Evolutionary conservation across 2,329 filamentous ascomycete genomes (phyloP).

Genomic region (Ambrosiella xylebori): DNA sequence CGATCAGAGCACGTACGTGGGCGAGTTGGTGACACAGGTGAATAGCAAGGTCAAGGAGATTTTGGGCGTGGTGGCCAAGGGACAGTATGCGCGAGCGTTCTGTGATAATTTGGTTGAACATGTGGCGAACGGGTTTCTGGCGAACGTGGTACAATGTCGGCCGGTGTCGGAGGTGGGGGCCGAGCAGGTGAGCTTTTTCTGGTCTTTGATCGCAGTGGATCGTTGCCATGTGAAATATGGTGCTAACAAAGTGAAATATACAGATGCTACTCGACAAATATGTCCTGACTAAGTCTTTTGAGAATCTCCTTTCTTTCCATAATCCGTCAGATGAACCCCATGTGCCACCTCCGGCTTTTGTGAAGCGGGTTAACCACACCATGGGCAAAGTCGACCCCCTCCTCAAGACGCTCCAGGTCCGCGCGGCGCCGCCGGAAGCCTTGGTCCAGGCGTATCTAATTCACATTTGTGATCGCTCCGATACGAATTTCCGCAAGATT

Average conservation of each 20-base stretch:
- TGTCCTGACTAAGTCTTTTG: slow-evolving; percentile 63
- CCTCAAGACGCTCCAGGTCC: slow-evolving; percentile 91
- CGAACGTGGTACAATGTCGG: slow-evolving; percentile 71
- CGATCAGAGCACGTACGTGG: slow-evolving; percentile 84
- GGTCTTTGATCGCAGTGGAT: background rate
- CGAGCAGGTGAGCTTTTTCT: slow-evolving; percentile 47
- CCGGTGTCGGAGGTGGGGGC: slow-evolving; percentile 88
- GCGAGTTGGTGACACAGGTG: slow-evolving; percentile 58
- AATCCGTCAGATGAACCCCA: slow-evolving; percentile 18
- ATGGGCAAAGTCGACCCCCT: slow-evolving; percentile 82
- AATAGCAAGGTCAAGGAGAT: slow-evolving; percentile 59
- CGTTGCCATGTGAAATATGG: background rate
- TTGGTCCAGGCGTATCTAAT: slow-evolving; percentile 95
- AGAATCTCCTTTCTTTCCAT: slow-evolving; percentile 50
- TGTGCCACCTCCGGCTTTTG: slow-evolving; percentile 42
- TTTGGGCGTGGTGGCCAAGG: slow-evolving; percentile 63
- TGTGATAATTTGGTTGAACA: slow-evolving; percentile 91
- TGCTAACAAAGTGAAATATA: slow-evolving; percentile 15
- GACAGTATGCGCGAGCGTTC: slow-evolving; percentile 85
- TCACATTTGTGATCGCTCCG: slow-evolving; percentile 84
- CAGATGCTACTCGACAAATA: slow-evolving; percentile 95
- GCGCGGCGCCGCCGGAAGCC: slow-evolving; percentile 75
- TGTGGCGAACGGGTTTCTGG: slow-evolving; percentile 60
- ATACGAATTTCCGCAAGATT: slow-evolving; percentile 90
- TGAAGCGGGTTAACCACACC: slow-evolving; percentile 68